Percentiles rank a stretch among this genome's conserved stretches.
Conservation (phyloP, 2,329 filamentous ascomycete species). For the Pseudocercospora vitis region DNA sequence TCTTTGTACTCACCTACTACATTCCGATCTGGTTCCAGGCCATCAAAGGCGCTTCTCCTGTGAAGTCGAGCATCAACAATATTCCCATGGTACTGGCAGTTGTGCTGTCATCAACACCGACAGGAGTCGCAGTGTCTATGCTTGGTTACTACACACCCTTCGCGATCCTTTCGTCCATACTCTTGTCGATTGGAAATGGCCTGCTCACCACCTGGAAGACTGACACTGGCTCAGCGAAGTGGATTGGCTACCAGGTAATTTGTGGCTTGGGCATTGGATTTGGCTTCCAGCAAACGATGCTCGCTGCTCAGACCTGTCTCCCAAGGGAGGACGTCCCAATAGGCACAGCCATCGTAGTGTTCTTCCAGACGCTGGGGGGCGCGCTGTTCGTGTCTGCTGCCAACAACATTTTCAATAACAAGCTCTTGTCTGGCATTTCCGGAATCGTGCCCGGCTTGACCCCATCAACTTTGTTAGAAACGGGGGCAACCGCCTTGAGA, state of each 20-base stretch:
- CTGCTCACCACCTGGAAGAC: constrained; percentile 47
- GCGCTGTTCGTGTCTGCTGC: constrained; percentile 44
- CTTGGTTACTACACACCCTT: constrained; percentile 38
- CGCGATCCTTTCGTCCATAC: constrained; percentile 41
- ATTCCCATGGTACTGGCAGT: constrained; percentile 43
- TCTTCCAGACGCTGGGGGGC: constrained; percentile 45
- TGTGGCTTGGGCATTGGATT: constrained; percentile 41
- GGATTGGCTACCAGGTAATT: constrained; percentile 40
- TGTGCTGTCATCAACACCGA: constrained; percentile 8
- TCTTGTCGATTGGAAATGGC: constrained; percentile 50
- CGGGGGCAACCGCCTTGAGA: constrained; percentile 60
- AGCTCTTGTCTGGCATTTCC: constrained; percentile 8
- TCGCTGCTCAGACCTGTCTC: constrained; percentile 37
- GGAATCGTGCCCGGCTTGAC: constrained; percentile 8
- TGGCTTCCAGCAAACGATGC: constrained; percentile 44
- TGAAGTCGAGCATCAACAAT: constrained; percentile 50
- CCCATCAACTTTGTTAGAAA: constrained; percentile 35
- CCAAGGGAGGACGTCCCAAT: constrained; percentile 38
- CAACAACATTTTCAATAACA: constrained; percentile 42
- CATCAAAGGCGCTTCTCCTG: constrained; percentile 48
- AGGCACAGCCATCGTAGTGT: constrained; percentile 43
- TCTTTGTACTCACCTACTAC: constrained; percentile 49
- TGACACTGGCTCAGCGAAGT: constrained; percentile 40
- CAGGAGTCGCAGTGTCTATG: constrained; percentile 11
- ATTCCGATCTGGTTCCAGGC: constrained; percentile 51